phyloP scores from a whole-genome alignment of 2,329 filamentous ascomycete genomes.

The Hymenoscyphus scutula region DNA sequence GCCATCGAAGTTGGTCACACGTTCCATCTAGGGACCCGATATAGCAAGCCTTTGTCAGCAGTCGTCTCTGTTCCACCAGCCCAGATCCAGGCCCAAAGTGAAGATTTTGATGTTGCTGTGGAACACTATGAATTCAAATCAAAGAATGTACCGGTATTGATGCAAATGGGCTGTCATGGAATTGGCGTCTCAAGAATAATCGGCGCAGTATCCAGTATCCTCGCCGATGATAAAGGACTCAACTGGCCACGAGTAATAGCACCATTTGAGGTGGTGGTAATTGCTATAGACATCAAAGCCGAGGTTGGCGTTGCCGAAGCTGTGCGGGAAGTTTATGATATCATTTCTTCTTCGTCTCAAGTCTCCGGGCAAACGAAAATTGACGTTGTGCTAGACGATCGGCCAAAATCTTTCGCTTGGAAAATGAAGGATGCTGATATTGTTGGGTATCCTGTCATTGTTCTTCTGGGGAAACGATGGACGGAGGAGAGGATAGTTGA shows the following conservation, averaged over 20 bases:
- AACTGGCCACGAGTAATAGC: constrained; percentile 88
- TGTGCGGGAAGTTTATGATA: constrained; percentile 61
- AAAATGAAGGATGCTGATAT: constrained; percentile 89
- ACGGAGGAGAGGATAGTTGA: constrained; percentile 34
- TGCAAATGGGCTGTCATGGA: constrained; percentile 96
- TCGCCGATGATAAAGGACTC: constrained; percentile 69
- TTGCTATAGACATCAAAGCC: constrained; percentile 50
- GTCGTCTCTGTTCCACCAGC: constrained; percentile 48
- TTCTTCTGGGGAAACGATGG: constrained; percentile 76
- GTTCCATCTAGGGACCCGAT: constrained; percentile 88
- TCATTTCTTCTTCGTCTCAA: constrained; percentile 39
- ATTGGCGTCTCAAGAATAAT: constrained; percentile 92
- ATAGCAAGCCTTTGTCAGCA: constrained; percentile 72
- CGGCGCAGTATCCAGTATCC: constrained; percentile 75
- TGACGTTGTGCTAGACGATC: constrained; percentile 75
- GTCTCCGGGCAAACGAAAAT: constrained; percentile 36
- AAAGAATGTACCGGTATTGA: constrained; percentile 43
- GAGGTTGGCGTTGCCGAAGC: constrained; percentile 41
- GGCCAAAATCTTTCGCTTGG: constrained; percentile 66
- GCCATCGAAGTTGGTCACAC: constrained; percentile 93
- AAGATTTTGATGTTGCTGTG: constrained; percentile 8
- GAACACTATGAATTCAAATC: not conserved
- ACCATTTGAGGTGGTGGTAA: constrained; percentile 68
- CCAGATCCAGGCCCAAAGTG: constrained; percentile 25
- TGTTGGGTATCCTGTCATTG: constrained; percentile 80